Percentiles rank a stretch among this genome's conserved stretches.
phyloP scores from a whole-genome alignment of 129 eudicot genomes.

The Flaveria robusta region DNA sequence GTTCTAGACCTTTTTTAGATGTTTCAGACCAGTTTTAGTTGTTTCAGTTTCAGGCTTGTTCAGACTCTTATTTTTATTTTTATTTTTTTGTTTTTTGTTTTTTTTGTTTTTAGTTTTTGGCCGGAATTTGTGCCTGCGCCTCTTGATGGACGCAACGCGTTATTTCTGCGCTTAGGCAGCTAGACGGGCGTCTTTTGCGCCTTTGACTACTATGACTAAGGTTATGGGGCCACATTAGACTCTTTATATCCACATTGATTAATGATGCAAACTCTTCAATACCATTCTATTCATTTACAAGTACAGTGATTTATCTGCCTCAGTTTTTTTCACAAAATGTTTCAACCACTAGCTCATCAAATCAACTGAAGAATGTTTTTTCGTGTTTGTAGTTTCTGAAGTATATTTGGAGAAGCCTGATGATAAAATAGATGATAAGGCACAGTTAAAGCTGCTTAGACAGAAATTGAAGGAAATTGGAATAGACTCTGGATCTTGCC shows the following conservation, averaged over 20 bases:
- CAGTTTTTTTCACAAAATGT: not conserved
- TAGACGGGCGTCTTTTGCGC: too few relatives aligned
- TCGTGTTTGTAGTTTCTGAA: conserved; percentile 37
- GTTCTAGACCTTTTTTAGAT: too few relatives aligned
- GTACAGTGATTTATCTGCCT: conserved; percentile 2
- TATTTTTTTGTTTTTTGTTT: too few relatives aligned
- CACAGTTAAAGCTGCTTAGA: conserved; percentile 36
- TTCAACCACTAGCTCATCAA: not conserved
- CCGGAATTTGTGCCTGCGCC: too few relatives aligned
- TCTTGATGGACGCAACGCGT: too few relatives aligned
- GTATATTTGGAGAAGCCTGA: conserved; percentile 39
- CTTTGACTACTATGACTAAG: not conserved
- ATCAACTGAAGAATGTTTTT: not conserved
- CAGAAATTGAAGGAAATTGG: conserved; percentile 49
- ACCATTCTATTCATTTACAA: not conserved
- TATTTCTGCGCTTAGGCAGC: too few relatives aligned
- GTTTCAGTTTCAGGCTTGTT: too few relatives aligned
- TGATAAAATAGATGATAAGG: conserved; percentile 20
- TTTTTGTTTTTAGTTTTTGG: too few relatives aligned
- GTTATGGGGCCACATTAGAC: not conserved
- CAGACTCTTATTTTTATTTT: too few relatives aligned
- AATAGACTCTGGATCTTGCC: conserved; percentile 38
- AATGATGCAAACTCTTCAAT: not conserved
- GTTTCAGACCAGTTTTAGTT: too few relatives aligned
- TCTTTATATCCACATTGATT: not conserved